Conservation (phyloP, 805 yeast species). For the Metschnikowia anglica region DNA sequence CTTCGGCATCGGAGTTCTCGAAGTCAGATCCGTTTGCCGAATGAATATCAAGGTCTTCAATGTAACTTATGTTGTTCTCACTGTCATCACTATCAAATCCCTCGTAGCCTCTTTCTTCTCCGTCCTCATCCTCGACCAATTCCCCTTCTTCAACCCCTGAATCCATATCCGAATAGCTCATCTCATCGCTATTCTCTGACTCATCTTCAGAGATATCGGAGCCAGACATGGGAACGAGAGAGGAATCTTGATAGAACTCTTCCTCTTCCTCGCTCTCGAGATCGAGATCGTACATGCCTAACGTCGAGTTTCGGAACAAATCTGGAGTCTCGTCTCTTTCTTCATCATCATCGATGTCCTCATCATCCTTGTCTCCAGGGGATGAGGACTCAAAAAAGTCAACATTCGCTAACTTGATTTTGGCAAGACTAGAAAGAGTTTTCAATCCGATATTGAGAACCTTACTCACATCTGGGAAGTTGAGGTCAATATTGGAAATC, state of each 20-base stretch:
- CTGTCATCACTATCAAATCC: slow-evolving; percentile 25
- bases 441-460: slow-evolving; percentile 59
- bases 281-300: slow-evolving; percentile 92
- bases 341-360: slow-evolving; percentile 51
- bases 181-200: slow-evolving; percentile 22
- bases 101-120: slow-evolving; percentile 16
- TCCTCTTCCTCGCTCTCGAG: slow-evolving; percentile 62
- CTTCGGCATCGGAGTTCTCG: slow-evolving; percentile 34
- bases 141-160: slow-evolving; percentile 28
- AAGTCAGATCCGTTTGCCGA: slow-evolving; percentile 33
- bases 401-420: slow-evolving; percentile 55
- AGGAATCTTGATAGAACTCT: slow-evolving; percentile 37
- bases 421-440: slow-evolving; percentile 57
- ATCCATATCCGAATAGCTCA: slow-evolving; percentile 29
- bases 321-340: slow-evolving; percentile 75
- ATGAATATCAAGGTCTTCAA: slow-evolving; percentile 32
- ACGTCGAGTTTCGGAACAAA: slow-evolving; percentile 79
- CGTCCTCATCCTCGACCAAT: slow-evolving; percentile 17
- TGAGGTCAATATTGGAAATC: slow-evolving; percentile 67
- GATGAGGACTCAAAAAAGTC: slow-evolving; percentile 51
- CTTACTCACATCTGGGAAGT: slow-evolving; percentile 63
- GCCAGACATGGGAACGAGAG: slow-evolving; percentile 42
- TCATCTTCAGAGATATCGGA: slow-evolving; percentile 31
- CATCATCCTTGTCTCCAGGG: slow-evolving; percentile 53
- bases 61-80: slow-evolving; percentile 37